phyloP scores from a whole-genome alignment of 345 rosid species.

The Turritis glabra region DNA sequence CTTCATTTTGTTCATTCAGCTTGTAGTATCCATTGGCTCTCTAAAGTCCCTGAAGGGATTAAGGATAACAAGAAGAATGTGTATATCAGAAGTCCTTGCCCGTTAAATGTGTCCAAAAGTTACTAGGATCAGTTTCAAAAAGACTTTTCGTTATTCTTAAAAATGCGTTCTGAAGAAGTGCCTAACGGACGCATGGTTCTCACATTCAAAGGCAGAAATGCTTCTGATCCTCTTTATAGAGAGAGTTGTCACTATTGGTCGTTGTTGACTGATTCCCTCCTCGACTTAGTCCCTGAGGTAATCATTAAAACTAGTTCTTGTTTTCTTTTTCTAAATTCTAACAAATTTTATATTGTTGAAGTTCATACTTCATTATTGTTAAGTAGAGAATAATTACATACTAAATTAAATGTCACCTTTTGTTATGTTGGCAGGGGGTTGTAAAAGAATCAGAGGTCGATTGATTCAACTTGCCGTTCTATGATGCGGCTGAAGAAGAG shows the following conservation, averaged over 20 bases:
- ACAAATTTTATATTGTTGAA: not conserved
- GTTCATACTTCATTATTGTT: not conserved
- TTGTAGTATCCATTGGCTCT: slow-evolving; percentile 41
- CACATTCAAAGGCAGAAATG: slow-evolving; percentile 33
- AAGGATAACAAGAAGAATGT: slow-evolving; percentile 26
- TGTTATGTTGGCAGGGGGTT: slow-evolving; percentile 34
- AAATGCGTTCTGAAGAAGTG: slow-evolving; percentile 37
- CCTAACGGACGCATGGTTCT: slow-evolving; percentile 44
- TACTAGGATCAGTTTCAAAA: slow-evolving; percentile 42
- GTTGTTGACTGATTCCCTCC: slow-evolving; percentile 32
- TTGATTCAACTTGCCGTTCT: slow-evolving; percentile 38
- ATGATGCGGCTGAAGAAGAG: slow-evolving; percentile 26
- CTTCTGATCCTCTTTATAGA: slow-evolving; percentile 31
- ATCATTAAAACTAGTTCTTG: not conserved
- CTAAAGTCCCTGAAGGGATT: slow-evolving; percentile 25
- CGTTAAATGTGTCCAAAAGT: slow-evolving; percentile 30
- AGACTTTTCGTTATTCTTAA: slow-evolving; percentile 44
- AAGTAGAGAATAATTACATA: not conserved
- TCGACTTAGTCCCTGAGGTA: slow-evolving; percentile 44
- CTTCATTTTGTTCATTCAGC: slow-evolving; percentile 42
- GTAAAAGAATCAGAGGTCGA: slow-evolving; percentile 36
- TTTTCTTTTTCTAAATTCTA: too few relatives aligned
- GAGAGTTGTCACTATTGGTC: slow-evolving; percentile 3
- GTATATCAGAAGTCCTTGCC: slow-evolving; percentile 28
- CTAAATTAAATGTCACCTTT: not conserved